Base-by-base conservation (phyloP, 2,329 filamentous ascomycete genomes). In the Colletotrichum endophyticum region DNA sequence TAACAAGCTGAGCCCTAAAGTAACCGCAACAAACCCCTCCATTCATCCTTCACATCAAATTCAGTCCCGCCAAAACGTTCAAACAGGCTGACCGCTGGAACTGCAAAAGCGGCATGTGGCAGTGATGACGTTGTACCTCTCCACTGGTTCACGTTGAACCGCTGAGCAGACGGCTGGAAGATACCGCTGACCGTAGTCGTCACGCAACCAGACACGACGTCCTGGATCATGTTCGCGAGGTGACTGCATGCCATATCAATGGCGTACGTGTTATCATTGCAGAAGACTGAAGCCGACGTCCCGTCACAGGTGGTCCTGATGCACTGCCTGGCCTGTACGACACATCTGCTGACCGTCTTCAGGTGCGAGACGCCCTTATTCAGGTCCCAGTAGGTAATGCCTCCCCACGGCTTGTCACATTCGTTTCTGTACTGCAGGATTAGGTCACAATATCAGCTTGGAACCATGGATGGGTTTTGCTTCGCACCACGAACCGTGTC, bases 391-490 rank as follows among this genome's bases (percentile, higher is more conserved):
- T 59, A 59, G 15, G 56, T 16, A 8, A 59, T 28, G 25, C 56
- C 56, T 6, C 56, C 56, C 25, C 25, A 59, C 15, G 56, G 25
- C 56, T 19, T 59, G 1, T 2, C 1, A 28, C 25, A 59, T 22
- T 59, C 25, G 25, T 59, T 6, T 22, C 5, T 59, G 2, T 30
- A 4, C 56, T 59, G 56, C 9, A 59, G 56, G 0, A 3, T 27
- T 16, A 4, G 1, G 2, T 25, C 11, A 28, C 8, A 59, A 6
- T 1, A 3, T 59, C 16, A 2, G 56, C 0, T 59, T 3, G 9
- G 27, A 28, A 0, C 9, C 1, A 27, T 28, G 8, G 1, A 11
- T 2, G 0, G 0, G 25, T 12, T 59, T 4, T 27, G 13, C 22
- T 27, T 28, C 22, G 25, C 4, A 7, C 16, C 0, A 7, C 15